These are phyloP conservation scores for Aspergillus tubingensis DNA, from an alignment of 2,329 filamentous ascomycete genomes.

Conservation along the genomic window DNA sequence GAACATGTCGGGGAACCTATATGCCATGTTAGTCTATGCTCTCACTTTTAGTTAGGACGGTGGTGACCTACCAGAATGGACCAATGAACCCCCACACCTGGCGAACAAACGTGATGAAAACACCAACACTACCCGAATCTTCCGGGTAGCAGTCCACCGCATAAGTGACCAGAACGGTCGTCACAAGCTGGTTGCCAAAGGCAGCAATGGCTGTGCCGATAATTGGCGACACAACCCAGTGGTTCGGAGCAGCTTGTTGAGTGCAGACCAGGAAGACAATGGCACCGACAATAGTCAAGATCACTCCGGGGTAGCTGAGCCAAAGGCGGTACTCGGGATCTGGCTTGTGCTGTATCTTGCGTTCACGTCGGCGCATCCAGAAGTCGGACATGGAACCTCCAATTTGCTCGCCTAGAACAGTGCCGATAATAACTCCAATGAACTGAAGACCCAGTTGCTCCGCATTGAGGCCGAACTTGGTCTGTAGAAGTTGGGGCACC, in stretches of 20 bases:
- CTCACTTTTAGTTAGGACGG: background rate
- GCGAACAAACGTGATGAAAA: slow-evolving; percentile 61
- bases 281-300: slow-evolving; percentile 55
- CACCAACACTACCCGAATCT: slow-evolving; percentile 59
- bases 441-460: slow-evolving; percentile 63
- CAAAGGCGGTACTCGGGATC: slow-evolving; percentile 59
- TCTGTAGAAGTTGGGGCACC: slow-evolving; percentile 59
- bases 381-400: slow-evolving; percentile 57
- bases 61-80: slow-evolving; percentile 36
- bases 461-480: slow-evolving; percentile 58
- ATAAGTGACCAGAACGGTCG: slow-evolving; percentile 62
- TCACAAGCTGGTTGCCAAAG: slow-evolving; percentile 63
- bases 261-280: slow-evolving; percentile 60
- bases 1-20: slow-evolving; percentile 40
- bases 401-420: slow-evolving; percentile 61
- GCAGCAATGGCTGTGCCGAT: slow-evolving; percentile 57
- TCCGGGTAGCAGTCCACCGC: slow-evolving; percentile 60
- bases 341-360: slow-evolving; percentile 38
- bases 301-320: slow-evolving; percentile 57
- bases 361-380: slow-evolving; percentile 54
- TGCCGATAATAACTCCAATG: slow-evolving; percentile 60
- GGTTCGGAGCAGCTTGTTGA: slow-evolving; percentile 47
- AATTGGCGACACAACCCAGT: slow-evolving; percentile 61
- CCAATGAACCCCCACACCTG: slow-evolving; percentile 42
- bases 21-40: slow-evolving; percentile 11